Evolutionary conservation across 768 basidiomycete species (phyloP).

Genomic region (Boletus coccyginus): DNA sequence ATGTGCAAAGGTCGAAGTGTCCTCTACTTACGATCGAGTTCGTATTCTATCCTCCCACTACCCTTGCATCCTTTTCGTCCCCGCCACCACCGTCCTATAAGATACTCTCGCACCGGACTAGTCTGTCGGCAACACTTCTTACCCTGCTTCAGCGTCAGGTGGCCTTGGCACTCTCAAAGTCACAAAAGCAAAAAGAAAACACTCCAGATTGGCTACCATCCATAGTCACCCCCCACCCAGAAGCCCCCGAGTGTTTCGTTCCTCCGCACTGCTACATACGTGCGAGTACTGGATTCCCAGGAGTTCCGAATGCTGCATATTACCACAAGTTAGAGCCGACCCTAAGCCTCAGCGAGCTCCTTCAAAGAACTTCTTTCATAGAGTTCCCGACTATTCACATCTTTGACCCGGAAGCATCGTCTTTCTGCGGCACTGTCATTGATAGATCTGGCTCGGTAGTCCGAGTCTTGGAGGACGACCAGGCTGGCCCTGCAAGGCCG

Average conservation of each 20-base stretch:
- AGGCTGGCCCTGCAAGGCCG: conserved; percentile 31
- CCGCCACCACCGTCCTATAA: conserved; percentile 41
- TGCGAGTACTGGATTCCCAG: conserved; percentile 35
- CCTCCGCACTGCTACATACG: conserved; percentile 61
- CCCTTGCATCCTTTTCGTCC: conserved; percentile 38
- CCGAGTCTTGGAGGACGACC: conserved; percentile 7
- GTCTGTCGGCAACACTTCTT: conserved; percentile 46
- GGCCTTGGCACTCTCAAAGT: conserved; percentile 17
- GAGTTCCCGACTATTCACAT: conserved; percentile 86
- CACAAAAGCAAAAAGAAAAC: conserved; percentile 46
- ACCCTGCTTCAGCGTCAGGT: conserved; percentile 47
- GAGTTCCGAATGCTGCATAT: conserved; percentile 28
- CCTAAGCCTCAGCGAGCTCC: conserved; percentile 42
- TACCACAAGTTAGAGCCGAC: conserved; percentile 60
- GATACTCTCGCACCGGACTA: conserved; percentile 65
- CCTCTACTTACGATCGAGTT: conserved; percentile 73
- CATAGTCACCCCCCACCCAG: conserved; percentile 51
- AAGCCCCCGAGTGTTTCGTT: conserved; percentile 54
- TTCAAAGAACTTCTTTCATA: conserved; percentile 66
- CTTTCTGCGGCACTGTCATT: conserved; percentile 59
- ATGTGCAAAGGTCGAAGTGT: conserved; percentile 59
- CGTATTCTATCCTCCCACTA: conserved; percentile 57
- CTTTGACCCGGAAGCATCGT: conserved; percentile 51
- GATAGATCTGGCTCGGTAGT: conserved; percentile 46
- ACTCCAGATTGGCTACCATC: conserved; percentile 54